These are phyloP conservation scores for Citrullus colocynthis DNA, from an alignment of 306 rosid species.

Conservation along the genomic window DNA sequence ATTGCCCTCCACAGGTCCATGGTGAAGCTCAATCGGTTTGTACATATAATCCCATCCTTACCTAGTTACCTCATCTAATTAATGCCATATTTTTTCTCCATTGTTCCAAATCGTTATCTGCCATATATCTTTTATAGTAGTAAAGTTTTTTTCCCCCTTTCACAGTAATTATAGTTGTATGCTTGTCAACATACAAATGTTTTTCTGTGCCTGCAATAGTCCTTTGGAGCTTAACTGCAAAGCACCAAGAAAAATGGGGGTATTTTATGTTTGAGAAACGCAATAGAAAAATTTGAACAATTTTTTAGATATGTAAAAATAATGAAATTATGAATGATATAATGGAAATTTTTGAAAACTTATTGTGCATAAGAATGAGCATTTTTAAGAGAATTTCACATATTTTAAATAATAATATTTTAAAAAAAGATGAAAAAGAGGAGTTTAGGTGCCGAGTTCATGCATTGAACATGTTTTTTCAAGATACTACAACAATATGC, in stretches of 20 bases:
- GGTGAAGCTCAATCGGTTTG: conserved; percentile 77
- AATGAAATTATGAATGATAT: background rate
- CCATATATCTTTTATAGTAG: background rate
- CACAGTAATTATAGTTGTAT: background rate
- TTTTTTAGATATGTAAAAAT: background rate
- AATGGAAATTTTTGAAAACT: background rate
- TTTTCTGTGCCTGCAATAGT: background rate
- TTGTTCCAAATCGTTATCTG: background rate
- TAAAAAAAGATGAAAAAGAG: background rate
- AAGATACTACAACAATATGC: background rate
- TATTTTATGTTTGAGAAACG: background rate
- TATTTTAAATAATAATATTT: background rate
- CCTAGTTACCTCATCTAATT: background rate
- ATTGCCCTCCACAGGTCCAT: conserved; percentile 80
- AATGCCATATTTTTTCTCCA: background rate
- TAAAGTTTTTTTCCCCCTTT: background rate
- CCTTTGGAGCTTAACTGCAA: background rate
- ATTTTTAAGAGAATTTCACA: background rate
- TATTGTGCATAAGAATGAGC: background rate
- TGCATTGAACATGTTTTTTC: background rate
- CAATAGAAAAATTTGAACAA: background rate
- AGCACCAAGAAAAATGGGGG: background rate
- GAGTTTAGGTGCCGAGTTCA: background rate
- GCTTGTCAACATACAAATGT: background rate
- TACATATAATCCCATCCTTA: background rate